Conservation (phyloP, 371 early-diverging fungal genomes). For the Furculomyces boomerangus region DNA sequence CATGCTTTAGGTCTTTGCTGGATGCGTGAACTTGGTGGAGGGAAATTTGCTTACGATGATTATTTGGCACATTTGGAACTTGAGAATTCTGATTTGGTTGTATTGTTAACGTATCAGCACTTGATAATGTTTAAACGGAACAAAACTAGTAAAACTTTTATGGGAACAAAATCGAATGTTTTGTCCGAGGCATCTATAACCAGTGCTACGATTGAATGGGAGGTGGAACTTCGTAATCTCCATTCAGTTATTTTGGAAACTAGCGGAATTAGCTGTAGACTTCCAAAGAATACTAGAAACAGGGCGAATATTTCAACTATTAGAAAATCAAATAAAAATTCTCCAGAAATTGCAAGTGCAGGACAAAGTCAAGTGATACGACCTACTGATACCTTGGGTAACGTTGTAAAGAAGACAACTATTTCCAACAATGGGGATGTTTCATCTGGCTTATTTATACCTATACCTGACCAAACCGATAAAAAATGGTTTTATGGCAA, state of each 20-base stretch:
- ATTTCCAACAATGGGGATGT: slow-evolving; percentile 19
- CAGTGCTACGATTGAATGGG: slow-evolving; percentile 49
- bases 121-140: slow-evolving; percentile 39
- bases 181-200: slow-evolving; percentile 18
- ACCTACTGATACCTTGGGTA: background rate
- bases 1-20: slow-evolving; percentile 84
- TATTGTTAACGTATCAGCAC: slow-evolving; percentile 46
- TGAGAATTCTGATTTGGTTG: slow-evolving; percentile 48
- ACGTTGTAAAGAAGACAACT: too few relatives aligned
- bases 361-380: too few relatives aligned
- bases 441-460: slow-evolving; percentile 34
- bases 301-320: slow-evolving; percentile 24
- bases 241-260: slow-evolving; percentile 22
- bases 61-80: slow-evolving; percentile 77
- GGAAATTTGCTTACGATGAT: slow-evolving; percentile 60
- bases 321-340: too few relatives aligned
- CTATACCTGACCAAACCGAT: slow-evolving; percentile 32
- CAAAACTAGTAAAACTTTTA: slow-evolving; percentile 13
- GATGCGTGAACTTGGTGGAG: slow-evolving; percentile 69
- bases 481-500: slow-evolving; percentile 39
- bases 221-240: slow-evolving; percentile 18
- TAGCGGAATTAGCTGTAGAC: slow-evolving; percentile 12
- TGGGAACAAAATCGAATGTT: slow-evolving; percentile 11
- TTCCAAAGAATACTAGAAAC: slow-evolving; percentile 21
- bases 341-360: background rate